Conservation (phyloP, 345 rosid species). For the Camelina neglecta region DNA sequence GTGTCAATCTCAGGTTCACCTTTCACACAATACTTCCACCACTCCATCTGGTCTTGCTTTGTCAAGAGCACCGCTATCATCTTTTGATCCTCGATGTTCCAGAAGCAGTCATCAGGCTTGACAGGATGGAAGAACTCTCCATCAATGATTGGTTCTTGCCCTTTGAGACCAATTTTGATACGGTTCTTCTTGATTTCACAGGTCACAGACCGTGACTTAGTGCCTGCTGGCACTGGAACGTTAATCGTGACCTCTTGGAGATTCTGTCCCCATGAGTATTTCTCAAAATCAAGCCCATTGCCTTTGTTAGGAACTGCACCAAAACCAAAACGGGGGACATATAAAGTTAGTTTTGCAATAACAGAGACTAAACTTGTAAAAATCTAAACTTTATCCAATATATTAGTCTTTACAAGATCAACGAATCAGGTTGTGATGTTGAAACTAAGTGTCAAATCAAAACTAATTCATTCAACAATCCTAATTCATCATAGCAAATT, state of each 20-base stretch:
- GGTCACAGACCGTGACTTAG: slow-evolving; percentile 67
- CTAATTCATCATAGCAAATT: not conserved
- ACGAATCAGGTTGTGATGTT: not conserved
- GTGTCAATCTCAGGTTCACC: slow-evolving; percentile 92
- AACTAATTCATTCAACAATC: not conserved
- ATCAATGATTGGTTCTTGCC: too few species aligned
- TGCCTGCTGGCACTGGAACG: slow-evolving; percentile 79
- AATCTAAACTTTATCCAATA: slow-evolving; percentile 26
- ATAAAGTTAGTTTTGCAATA: not conserved
- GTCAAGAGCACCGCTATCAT: slow-evolving; percentile 63
- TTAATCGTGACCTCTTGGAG: slow-evolving; percentile 79
- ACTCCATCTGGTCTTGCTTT: slow-evolving; percentile 88
- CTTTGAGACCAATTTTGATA: too few species aligned
- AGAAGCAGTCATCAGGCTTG: too few species aligned
- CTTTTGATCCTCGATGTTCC: slow-evolving; percentile 36
- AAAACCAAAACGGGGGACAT: not conserved
- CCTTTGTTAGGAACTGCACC: slow-evolving; percentile 84
- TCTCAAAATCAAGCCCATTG: slow-evolving; percentile 87
- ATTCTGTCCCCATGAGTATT: slow-evolving; percentile 87
- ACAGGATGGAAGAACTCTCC: too few species aligned
- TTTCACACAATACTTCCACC: slow-evolving; percentile 89
- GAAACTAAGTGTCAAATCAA: not conserved
- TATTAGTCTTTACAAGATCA: not conserved
- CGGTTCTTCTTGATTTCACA: slow-evolving; percentile 72
- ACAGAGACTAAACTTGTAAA: not conserved